phyloP scores from a whole-genome alignment of 2,329 filamentous ascomycete species.

The Botryotinia convoluta region DNA sequence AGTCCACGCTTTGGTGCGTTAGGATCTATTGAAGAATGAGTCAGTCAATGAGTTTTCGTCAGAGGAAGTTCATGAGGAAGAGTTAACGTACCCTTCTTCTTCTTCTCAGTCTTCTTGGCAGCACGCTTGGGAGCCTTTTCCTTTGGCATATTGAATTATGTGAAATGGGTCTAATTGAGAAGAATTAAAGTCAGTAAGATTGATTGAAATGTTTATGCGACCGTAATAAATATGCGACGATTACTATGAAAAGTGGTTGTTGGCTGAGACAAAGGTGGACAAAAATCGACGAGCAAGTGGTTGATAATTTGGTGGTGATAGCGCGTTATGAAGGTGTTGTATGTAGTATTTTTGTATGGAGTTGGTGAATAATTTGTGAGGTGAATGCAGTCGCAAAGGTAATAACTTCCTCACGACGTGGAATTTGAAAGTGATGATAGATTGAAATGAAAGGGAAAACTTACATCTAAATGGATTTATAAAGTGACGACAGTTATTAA shows the following conservation, averaged over 20 bases:
- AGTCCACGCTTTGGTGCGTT: conserved; percentile 99
- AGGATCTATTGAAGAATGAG: conserved; percentile 56
- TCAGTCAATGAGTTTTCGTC: conserved; percentile 23
- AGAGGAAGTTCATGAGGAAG: neutral
- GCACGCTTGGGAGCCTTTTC: conserved; percentile 61
- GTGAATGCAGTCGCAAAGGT: conserved; percentile 31
- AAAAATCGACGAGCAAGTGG: neutral
- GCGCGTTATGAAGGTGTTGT: conserved; percentile 18
- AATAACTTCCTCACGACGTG: conserved; percentile 26
- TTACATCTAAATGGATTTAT: conserved; percentile 26
- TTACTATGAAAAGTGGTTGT: conserved; percentile 23
- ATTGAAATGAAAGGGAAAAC: conserved; percentile 22
- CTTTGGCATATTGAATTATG: conserved; percentile 60
- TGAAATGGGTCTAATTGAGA: conserved; percentile 24
- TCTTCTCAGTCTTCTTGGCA: conserved; percentile 61
- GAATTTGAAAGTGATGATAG: conserved; percentile 23
- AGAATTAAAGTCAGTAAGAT: conserved; percentile 27
- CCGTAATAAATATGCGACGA: conserved; percentile 15
- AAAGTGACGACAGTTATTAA: conserved; percentile 15
- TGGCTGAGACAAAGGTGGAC: conserved; percentile 7
- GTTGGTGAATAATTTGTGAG: conserved; percentile 11
- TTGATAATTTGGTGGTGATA: conserved; percentile 1
- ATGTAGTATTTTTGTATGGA: conserved; percentile 18
- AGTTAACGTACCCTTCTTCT: conserved; percentile 65
- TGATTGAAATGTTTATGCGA: conserved; percentile 22